A percentile compares a stretch with the other conserved stretches of the same genome.
These are phyloP conservation scores for Flueggea neowawraea DNA, from an alignment of 441 rosid species.

Conservation along the genomic window DNA sequence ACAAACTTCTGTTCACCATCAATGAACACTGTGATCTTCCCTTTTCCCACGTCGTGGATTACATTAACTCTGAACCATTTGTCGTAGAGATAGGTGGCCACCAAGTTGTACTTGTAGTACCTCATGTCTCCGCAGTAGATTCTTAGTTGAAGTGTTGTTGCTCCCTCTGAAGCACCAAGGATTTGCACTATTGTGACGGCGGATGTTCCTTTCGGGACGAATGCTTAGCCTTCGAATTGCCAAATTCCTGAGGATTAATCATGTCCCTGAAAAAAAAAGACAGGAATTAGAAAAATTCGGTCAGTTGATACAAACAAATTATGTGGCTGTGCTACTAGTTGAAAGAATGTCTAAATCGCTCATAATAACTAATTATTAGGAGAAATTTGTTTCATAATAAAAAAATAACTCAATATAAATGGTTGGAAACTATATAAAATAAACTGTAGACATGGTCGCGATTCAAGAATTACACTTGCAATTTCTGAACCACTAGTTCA, in stretches of 20 bases:
- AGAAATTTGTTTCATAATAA: too few species aligned
- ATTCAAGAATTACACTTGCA: too few species aligned
- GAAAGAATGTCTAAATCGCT: too few species aligned
- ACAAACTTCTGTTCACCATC: slow-evolving; percentile 16
- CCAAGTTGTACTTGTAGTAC: slow-evolving; percentile 6
- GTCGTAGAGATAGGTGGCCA: slow-evolving; percentile 13
- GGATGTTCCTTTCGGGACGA: slow-evolving; percentile 21
- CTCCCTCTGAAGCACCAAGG: slow-evolving; percentile 18
- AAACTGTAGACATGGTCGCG: too few species aligned
- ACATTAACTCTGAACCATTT: slow-evolving; percentile 26
- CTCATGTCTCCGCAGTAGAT: slow-evolving; percentile 20
- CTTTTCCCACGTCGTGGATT: slow-evolving; percentile 22
- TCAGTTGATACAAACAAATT: too few species aligned
- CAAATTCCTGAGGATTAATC: slow-evolving; percentile 22
- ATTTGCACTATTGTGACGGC: slow-evolving; percentile 27
- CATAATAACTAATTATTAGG: too few species aligned
- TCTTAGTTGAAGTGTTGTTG: slow-evolving; percentile 28
- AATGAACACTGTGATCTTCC: slow-evolving; percentile 15
- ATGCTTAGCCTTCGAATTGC: slow-evolving; percentile 31
- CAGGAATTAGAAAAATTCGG: too few species aligned
- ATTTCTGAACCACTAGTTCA: too few species aligned
- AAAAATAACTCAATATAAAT: too few species aligned
- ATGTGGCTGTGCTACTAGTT: too few species aligned
- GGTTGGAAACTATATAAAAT: too few species aligned
- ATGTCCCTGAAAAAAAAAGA: slow-evolving; percentile 12